A percentile compares a stretch with the other conserved stretches of the same genome.
Evolutionary conservation across 2,329 filamentous ascomycete genomes (phyloP).

Genomic region (Cladosporium austrohemisphaericum): DNA sequence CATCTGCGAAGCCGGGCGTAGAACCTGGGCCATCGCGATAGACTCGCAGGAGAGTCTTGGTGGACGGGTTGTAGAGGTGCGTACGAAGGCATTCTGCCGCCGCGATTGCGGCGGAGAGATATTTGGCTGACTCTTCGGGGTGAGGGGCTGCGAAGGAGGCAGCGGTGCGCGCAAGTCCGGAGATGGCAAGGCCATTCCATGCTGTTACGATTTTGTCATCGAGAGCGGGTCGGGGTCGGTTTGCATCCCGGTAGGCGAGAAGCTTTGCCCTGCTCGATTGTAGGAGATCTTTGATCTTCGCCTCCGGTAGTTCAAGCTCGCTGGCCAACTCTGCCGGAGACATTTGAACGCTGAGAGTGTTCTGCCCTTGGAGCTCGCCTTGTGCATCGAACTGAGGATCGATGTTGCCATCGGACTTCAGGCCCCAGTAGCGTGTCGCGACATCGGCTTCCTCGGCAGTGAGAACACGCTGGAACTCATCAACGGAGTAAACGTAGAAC

Average conservation of each 20-base stretch:
- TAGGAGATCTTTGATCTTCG: constrained; percentile 66
- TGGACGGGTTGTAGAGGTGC: constrained; percentile 65
- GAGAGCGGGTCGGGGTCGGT: constrained; percentile 70
- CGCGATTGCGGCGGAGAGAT: constrained; percentile 61
- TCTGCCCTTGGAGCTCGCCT: constrained; percentile 92
- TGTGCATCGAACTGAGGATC: constrained; percentile 77
- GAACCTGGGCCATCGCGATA: constrained; percentile 65
- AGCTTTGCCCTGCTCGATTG: constrained; percentile 65
- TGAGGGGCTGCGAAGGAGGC: constrained; percentile 62
- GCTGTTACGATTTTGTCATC: constrained; percentile 86
- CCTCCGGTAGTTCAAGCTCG: constrained; percentile 68
- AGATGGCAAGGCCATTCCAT: constrained; percentile 87
- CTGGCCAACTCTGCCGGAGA: constrained; percentile 66
- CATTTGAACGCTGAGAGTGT: constrained; percentile 71
- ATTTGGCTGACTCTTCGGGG: constrained; percentile 43
- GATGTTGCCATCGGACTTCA: constrained; percentile 81
- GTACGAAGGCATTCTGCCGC: constrained; percentile 69
- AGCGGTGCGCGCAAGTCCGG: constrained; percentile 72
- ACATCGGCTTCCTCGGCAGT: constrained; percentile 66
- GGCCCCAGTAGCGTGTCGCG: constrained; percentile 78
- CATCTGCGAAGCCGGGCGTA: constrained; percentile 78
- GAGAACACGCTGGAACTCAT: constrained; percentile 77
- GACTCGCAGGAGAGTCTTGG: constrained; percentile 66
- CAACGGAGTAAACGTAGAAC: constrained; percentile 89
- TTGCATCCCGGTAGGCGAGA: constrained; percentile 65